Evolutionary conservation across 1,139 yeast species (phyloP), one percentile per base, ranked within the genome.

Genomic region (Saccharomyces hybrid): DNA sequence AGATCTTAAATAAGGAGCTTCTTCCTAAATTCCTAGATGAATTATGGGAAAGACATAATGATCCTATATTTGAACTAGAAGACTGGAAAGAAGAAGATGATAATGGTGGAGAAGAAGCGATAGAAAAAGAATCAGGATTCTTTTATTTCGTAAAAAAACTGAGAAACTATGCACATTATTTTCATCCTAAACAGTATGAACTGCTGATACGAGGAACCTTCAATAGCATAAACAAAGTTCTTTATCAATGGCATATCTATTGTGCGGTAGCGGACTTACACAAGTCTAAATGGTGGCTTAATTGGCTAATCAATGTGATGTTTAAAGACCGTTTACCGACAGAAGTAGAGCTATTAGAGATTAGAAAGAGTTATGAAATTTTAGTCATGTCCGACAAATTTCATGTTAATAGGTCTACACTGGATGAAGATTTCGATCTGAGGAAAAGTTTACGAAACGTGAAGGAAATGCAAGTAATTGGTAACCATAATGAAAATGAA

Each of bases 1-100:
- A 64, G 6, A 56, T 59, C 65, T 51, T 72, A 7, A 58, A 57
- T 1, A 61, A 59, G 14, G 55, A 64, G 38, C 61, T 76, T 5
- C 49, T 75, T 1, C 74, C 77, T 0, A 63, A 67, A n/a, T 61
- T 77, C n/a, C 57, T 69, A 3, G 63, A 56, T 8, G 63, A 61
- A 42, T 49, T 63, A 11, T 66, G 64, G 63, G 58, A 61, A 27
- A 55, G 59, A 25, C 59, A 64, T 54, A 66, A 63, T 55, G 60
- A 67, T 57, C 56, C 66, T 49, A 49, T 57, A 5, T 32, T 55
- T n/a, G 68, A 62, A 23, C 48, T 66, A 7, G 64, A 60, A 42
- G 60, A 61, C 2, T 54, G 60, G 51, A 46, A 46, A 9, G 31
- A 53, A 2, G 32, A 25, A 5, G 51, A 44, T n/a, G 47, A 27